phyloP scores from a whole-genome alignment of 2,329 filamentous ascomycete genomes.

The Bipolaris cookei region DNA sequence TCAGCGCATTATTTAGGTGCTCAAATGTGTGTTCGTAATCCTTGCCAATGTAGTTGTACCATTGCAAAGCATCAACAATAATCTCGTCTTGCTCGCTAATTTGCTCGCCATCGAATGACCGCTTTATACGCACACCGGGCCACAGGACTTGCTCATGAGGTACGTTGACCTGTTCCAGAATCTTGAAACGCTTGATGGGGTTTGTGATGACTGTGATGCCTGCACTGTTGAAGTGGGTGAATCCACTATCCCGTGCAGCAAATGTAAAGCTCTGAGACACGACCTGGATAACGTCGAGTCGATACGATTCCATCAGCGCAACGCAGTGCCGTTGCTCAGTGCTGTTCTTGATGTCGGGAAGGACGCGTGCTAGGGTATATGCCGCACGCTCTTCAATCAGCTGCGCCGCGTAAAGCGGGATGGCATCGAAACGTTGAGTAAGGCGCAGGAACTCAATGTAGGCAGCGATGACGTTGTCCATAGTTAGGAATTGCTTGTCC shows the following conservation, averaged over 20 bases:
- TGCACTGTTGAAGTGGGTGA: conserved; percentile 32
- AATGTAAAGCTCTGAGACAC: conserved; percentile 70
- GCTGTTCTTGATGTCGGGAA: conserved; percentile 73
- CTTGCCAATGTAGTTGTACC: conserved; percentile 79
- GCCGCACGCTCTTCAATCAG: conserved; percentile 70
- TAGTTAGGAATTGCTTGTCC: conserved; percentile 45
- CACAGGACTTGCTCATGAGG: conserved; percentile 49
- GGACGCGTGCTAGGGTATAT: conserved; percentile 74
- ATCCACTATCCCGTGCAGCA: conserved; percentile 36
- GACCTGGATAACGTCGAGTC: conserved; percentile 74
- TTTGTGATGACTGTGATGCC: conserved; percentile 30
- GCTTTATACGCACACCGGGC: conserved; percentile 68
- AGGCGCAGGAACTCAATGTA: conserved; percentile 83
- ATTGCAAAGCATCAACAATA: conserved; percentile 81
- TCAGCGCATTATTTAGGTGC: conserved; percentile 75
- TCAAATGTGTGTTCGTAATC: conserved; percentile 65
- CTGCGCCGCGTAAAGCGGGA: conserved; percentile 87
- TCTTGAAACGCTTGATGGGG: conserved; percentile 46
- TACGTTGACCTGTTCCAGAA: conserved; percentile 58
- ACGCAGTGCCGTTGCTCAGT: conserved; percentile 72
- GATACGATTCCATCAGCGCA: conserved; percentile 74
- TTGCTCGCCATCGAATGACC: conserved; percentile 65
- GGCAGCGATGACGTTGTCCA: conserved; percentile 77
- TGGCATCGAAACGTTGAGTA: conserved; percentile 69
- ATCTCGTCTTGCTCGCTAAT: conserved; percentile 71